phyloP scores from a whole-genome alignment of 257 asterid species.

The Marsdenia floribunda region DNA sequence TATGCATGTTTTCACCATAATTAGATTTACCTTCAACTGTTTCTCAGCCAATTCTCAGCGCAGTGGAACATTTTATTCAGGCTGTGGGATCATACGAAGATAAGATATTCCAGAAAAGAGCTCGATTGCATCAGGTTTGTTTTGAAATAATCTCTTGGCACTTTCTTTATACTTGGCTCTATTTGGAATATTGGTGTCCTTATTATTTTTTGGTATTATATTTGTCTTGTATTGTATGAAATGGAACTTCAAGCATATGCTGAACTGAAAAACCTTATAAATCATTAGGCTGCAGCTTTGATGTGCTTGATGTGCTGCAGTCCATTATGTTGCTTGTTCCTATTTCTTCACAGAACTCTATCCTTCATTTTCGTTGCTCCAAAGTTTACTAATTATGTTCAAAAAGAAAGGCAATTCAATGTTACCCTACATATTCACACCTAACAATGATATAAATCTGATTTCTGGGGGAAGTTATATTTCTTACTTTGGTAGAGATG shows the following conservation, averaged over 20 bases:
- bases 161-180: not conserved
- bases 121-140: conserved; percentile 78
- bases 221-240: conserved; percentile 3
- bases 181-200: not conserved
- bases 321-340: not conserved
- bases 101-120: conserved; percentile 85
- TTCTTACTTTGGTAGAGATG: not conserved
- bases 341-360: not conserved
- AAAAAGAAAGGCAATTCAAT: not conserved
- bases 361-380: not conserved
- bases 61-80: conserved; percentile 88
- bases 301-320: not conserved
- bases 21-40: conserved; percentile 12
- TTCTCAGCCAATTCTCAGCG: conserved; percentile 70
- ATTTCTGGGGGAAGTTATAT: not conserved
- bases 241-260: not conserved
- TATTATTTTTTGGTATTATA: not conserved
- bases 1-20: conserved; percentile 13
- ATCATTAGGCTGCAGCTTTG: not conserved
- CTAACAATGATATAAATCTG: not conserved
- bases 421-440: not conserved
- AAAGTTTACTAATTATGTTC: not conserved
- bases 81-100: conserved; percentile 94
- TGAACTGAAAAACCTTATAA: not conserved
- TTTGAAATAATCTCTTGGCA: not conserved